Percentiles rank a stretch among this genome's conserved stretches.
Evolutionary conservation across 2,329 filamentous ascomycete species (phyloP).

Genomic region (Colletotrichum scovillei): DNA sequence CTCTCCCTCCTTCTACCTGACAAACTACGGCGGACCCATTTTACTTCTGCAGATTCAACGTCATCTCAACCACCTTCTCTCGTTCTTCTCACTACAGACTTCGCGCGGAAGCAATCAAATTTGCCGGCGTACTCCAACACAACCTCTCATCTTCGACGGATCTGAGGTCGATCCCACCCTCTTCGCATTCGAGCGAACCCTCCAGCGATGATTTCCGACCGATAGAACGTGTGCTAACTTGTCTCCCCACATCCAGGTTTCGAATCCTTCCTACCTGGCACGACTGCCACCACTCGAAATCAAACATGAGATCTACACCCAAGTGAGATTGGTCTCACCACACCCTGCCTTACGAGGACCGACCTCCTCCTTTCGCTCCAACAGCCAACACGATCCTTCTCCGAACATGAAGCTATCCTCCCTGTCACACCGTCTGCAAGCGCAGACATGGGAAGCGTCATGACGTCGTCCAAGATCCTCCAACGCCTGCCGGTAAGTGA

Average conservation of each 20-base stretch:
- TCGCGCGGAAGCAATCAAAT: not conserved
- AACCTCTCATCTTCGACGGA: not conserved
- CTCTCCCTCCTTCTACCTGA: not conserved
- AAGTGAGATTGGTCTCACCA: not conserved
- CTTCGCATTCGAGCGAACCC: not conserved
- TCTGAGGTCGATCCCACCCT: not conserved
- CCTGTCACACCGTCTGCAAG: not conserved
- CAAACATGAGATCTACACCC: not conserved
- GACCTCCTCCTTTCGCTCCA: not conserved
- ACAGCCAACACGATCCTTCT: not conserved
- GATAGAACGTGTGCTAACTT: not conserved
- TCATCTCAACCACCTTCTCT: not conserved
- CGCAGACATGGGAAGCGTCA: not conserved
- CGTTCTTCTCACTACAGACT: not conserved
- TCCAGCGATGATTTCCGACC: not conserved
- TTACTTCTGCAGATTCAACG: constrained; percentile 27
- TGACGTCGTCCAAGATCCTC: constrained; percentile 20
- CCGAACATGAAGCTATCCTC: not conserved
- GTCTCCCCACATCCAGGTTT: not conserved
- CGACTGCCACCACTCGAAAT: not conserved
- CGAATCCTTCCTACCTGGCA: not conserved
- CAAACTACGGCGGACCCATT: not conserved
- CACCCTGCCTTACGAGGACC: not conserved
- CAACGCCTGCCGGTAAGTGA: not conserved
- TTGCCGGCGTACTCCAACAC: not conserved